A percentile compares a stretch with the other conserved stretches of the same genome.
These are phyloP conservation scores for Epichloe sibirici DNA, from an alignment of 2,329 filamentous ascomycete genomes.

Conservation along the genomic window DNA sequence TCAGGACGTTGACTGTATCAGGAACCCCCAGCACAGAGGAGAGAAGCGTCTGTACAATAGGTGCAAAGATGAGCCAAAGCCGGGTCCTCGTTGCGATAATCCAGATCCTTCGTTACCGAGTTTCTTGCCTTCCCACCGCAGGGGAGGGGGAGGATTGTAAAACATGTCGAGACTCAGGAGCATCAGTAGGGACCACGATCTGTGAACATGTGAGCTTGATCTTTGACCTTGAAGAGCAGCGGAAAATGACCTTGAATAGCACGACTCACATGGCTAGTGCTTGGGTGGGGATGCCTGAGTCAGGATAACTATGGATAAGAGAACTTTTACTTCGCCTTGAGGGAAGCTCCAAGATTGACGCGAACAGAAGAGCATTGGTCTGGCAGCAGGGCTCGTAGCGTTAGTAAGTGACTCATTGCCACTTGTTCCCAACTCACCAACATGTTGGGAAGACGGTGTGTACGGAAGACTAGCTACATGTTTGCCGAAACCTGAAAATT, in stretches of 20 bases:
- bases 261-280: neutral
- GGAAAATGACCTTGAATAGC: neutral
- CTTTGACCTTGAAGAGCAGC: neutral
- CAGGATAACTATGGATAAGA: too few species aligned
- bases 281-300: too few species aligned
- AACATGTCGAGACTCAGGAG: conserved; percentile 1
- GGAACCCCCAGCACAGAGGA: conserved; percentile 1
- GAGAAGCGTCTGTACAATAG: conserved; percentile 1
- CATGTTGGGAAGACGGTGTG: too few species aligned
- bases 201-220: neutral
- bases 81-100: conserved; percentile 1
- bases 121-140: neutral
- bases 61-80: neutral
- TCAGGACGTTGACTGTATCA: neutral
- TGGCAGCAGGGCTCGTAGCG: too few species aligned
- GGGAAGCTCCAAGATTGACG: too few species aligned
- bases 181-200: conserved; percentile 1
- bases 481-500: too few species aligned
- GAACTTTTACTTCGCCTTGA: too few species aligned
- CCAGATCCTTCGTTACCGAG: neutral
- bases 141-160: neutral
- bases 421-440: too few species aligned
- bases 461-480: too few species aligned
- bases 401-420: too few species aligned
- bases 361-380: too few species aligned